Evolutionary conservation across 768 basidiomycete species (phyloP).

Genomic region (Inosperma sp.): DNA sequence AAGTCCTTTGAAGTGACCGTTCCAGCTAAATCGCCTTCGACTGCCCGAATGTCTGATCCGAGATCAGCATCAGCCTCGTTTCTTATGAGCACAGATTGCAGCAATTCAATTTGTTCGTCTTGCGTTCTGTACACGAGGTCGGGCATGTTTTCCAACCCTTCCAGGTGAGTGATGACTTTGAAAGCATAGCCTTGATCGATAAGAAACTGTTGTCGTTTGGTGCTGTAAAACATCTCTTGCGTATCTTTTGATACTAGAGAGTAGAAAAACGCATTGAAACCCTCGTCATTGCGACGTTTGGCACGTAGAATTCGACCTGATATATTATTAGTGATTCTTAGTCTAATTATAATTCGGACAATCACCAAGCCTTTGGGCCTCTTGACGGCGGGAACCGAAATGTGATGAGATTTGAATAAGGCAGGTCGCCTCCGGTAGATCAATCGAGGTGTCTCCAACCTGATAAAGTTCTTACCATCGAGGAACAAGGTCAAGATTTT

Average conservation of each 20-base stretch:
- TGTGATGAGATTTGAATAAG: conserved; percentile 99
- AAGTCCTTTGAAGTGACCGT: conserved; percentile 86
- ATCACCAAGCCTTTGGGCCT: conserved; percentile 91
- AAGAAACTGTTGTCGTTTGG: conserved; percentile 96
- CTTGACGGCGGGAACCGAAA: conserved; percentile 96
- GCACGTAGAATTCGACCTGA: conserved; percentile 92
- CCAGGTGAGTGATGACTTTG: conserved; percentile 98
- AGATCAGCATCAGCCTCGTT: conserved; percentile 89
- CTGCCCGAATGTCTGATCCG: conserved; percentile 76
- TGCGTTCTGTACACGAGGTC: conserved; percentile 89
- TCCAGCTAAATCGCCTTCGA: conserved; percentile 81
- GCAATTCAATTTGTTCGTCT: conserved; percentile 92
- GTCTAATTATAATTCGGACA: conserved; percentile 9
- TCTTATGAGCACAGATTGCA: conserved; percentile 88
- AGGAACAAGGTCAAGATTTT: background rate
- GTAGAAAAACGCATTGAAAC: conserved; percentile 99
- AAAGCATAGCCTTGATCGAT: conserved; percentile 99
- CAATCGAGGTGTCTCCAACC: conserved; percentile 99
- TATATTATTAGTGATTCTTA: conserved; percentile 1
- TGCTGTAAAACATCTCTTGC: conserved; percentile 99
- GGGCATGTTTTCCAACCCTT: conserved; percentile 80
- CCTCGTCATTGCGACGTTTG: conserved; percentile 97
- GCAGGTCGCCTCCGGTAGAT: conserved; percentile 97
- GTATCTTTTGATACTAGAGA: conserved; percentile 99
- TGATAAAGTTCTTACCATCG: conserved; percentile 24